Evolutionary conservation across 2,329 filamentous ascomycete species (phyloP).

Genomic region (Fusarium sp.): DNA sequence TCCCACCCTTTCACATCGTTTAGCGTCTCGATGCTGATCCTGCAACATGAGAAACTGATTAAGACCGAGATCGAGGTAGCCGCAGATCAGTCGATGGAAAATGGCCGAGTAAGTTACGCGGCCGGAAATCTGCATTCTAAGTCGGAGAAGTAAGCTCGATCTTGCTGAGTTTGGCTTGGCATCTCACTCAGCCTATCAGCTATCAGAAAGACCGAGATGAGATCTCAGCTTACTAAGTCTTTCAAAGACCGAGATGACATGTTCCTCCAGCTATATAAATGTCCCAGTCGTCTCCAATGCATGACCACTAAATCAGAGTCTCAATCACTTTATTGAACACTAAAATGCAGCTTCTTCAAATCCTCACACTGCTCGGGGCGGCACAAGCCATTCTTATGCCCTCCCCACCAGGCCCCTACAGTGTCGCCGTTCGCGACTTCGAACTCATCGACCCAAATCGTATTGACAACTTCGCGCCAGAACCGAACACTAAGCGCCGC

Average conservation of each 20-base stretch:
- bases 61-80: background rate
- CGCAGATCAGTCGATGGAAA: accelerated
- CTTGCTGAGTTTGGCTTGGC: background rate
- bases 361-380: background rate
- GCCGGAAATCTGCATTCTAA: accelerated
- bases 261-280: background rate
- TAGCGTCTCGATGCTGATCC: too few relatives aligned
- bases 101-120: too few relatives aligned
- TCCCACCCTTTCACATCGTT: background rate
- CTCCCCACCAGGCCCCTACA: background rate
- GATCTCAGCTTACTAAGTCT: background rate
- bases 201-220: background rate
- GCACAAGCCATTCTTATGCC: slow-evolving; percentile 10
- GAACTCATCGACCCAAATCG: slow-evolving; percentile 16
- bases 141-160: background rate
- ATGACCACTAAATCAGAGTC: background rate
- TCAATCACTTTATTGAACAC: accelerated
- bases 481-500: slow-evolving; percentile 6
- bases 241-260: background rate
- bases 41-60: background rate
- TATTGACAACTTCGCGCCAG: slow-evolving; percentile 14
- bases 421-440: slow-evolving; percentile 7
- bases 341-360: background rate
- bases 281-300: accelerated
- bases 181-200: background rate